Conservation (phyloP, 176 grass and related monocot species). For the Aegilops longissima region DNA sequence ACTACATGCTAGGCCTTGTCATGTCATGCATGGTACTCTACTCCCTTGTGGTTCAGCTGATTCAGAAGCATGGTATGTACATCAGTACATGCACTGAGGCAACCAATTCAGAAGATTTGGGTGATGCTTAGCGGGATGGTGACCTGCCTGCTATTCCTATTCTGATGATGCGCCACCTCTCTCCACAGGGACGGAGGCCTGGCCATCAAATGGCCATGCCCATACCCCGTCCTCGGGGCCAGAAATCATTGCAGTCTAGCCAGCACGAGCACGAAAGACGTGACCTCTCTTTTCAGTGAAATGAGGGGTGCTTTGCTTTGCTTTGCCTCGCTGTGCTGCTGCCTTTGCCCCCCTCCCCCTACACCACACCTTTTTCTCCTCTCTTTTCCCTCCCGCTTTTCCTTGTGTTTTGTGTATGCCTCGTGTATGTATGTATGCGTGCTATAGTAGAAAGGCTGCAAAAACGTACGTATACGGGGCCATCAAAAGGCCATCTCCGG, state of each 20-base stretch:
- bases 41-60: background rate
- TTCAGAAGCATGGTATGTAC: too few species aligned
- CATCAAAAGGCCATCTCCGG: background rate
- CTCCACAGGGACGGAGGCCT: background rate
- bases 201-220: background rate
- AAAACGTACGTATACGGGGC: background rate
- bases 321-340: conserved; percentile 4
- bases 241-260: conserved; percentile 46
- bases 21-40: background rate
- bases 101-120: too few species aligned
- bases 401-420: background rate
- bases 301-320: conserved; percentile 48
- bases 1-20: conserved; percentile 1
- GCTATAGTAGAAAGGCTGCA: background rate
- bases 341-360: conserved; percentile 1
- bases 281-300: conserved; percentile 61
- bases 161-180: too few species aligned
- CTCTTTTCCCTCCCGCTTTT: conserved; percentile 9
- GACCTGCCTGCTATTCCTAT: too few species aligned
- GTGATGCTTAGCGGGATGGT: too few species aligned
- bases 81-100: too few species aligned
- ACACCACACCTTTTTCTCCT: conserved; percentile 4
- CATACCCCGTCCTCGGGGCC: conserved; percentile 15
- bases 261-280: conserved; percentile 49
- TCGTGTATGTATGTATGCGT: background rate